Evolutionary conservation across 1,284 basidiomycete genomes (phyloP), one percentile per base, ranked within the genome.

Genomic region (Ceratobasidium sp.): DNA sequence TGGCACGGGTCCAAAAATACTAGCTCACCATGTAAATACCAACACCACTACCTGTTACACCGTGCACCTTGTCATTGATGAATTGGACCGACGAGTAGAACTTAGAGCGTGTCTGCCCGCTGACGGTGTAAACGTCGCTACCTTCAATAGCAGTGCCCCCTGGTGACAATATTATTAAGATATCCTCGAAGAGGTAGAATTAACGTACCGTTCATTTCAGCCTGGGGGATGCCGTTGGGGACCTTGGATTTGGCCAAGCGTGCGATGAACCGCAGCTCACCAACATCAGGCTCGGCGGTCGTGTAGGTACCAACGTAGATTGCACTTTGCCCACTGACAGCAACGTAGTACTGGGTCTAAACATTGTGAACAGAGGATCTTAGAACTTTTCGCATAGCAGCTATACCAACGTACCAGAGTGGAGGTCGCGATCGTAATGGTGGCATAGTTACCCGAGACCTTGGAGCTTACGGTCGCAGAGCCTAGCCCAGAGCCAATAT

Each of bases 191-290:
- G 2, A 29, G 24, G 7, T 27, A n/a, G 34, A 7, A 14, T 1
- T 5, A 43, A 71, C 22, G 5, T 48, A 56, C 83, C 84, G 22
- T 83, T 79, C 2, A 85, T 78, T 27, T 84, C 83, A 4, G 84
- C 79, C 46, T 77, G 77, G 1, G 80, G 77, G 29, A 81, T 78
- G 11, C 85, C 85, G 75, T 84, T 84, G 6, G 84, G 83, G 9
- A 86, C 77, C 4, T 80, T 79, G 1, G 83, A 79, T 71, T 83
- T 84, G 27, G 80, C 54, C 16, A 87, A 81, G 46, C 86, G 84
- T 14, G 85, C 85, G 75, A 86, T 86, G 78, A 85, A 84, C 31
- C 85, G 83, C 58, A 86, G 81, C 76, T 86, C 85, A 39, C 85
- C 85, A 24, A 87, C 83, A 46, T 76, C 75, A 2, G 85, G 85